Evolutionary conservation across 2,329 filamentous ascomycete species (phyloP), one percentile per base, ranked within the genome.

Genomic region (Leptoxyphium fumago): DNA sequence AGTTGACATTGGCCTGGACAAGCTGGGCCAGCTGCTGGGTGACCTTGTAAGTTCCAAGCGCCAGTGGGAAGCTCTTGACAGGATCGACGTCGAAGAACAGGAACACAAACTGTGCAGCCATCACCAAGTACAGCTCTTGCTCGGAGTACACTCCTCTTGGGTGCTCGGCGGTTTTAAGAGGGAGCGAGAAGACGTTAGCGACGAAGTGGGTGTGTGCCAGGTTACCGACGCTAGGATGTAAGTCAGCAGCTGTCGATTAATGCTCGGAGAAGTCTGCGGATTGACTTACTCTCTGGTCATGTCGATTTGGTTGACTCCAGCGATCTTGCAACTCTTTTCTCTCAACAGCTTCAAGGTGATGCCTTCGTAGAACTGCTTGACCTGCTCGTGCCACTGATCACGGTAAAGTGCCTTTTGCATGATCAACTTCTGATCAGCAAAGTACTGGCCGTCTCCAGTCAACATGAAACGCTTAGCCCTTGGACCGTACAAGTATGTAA

Each of bases 231-330:
- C 40, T 14, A 14, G 29, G 21, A 26, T 73, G 69, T 51, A 77
- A 66, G 46, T 70, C 65, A 53, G 80, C 82, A 2, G 84, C 62
- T 1, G 74, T 72, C 40, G 81, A 74, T 11, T 29, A 18, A 17
- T 43, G 21, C 3, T 26, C 21, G 21, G 7, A 26, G 7, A 26
- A 7, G 21, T 4, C 21, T 26, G 3, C 21, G 4, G 7, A 26
- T 26, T 26, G 11, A 36, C 32, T 36, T 15, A 36, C 32, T 71
- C 68, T 10, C 66, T 64, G 44, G 70, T 62, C 40, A 72, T 64
- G 50, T 72, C 69, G 40, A 71, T 65, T 47, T 71, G 64, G 30
- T 64, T 62, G 29, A 61, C 55, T 5, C 64, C 65, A 4, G 61
- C 67, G 28, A 74, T 55, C 44, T 64, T 62, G 56, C 70, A 71